Evolutionary conservation across 2,329 filamentous ascomycete genomes (phyloP), one percentile per base, ranked within the genome.

Genomic region (Plenodomus lindquistii): DNA sequence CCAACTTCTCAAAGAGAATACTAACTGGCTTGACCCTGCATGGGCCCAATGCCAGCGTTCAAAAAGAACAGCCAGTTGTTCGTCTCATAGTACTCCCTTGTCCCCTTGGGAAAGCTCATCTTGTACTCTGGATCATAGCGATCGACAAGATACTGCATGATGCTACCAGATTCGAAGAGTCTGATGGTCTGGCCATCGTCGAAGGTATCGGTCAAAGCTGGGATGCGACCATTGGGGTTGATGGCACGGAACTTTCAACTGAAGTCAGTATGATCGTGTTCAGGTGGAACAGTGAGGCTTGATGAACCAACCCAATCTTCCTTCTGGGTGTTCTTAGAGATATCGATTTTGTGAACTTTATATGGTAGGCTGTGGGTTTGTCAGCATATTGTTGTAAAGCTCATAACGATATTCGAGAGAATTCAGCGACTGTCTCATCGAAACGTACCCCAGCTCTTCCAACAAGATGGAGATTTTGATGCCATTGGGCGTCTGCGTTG

Each of bases 191-290:
- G 77, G 59, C 89, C 89, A 69, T 94, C 86, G 4, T 79, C 78
- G 69, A 89, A 87, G 6, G 80, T 63, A 73, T 96, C 91, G 7
- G 89, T 94, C 42, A 96, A 65, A 48, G 91, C 91, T 3, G 91
- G 92, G 62, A 96, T 96, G 59, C 91, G 88, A 56, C 91, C 91
- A 71, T 96, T 96, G 55, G 91, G 91, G 74, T 96, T 96, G 75
- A 96, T 95, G 43, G 86, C 85, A 21, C 95, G 81, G 75, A 93
- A 97, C 90, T 52, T 17, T 16, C 27, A 15, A 11, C 94, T 41
- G 96, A 65, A 47, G 91, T 91, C 3, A 92, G 92, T 62, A 96
- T 96, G 59, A 91, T 88, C 55, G 91, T 91, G 71, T 96, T 96
- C 55, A 91, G 91, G 74, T 96, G 96, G 75, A 96, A 94, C 42